A percentile compares a stretch with the other conserved stretches of the same genome.
Evolutionary conservation across 768 basidiomycete genomes (phyloP).

Genomic region (Lactarius akahatsu): DNA sequence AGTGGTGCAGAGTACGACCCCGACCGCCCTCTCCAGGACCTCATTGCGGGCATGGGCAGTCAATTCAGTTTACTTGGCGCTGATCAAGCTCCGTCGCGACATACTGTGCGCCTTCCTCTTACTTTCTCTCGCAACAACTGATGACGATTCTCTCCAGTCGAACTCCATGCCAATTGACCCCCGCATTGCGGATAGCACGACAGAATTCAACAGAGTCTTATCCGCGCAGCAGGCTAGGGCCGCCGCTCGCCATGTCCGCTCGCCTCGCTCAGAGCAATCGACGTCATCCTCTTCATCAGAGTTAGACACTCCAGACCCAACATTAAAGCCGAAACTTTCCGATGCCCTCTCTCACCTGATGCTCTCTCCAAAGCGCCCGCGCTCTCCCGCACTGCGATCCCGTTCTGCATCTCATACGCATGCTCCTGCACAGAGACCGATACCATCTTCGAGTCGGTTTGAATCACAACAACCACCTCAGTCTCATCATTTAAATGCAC

Average conservation of each 20-base stretch:
- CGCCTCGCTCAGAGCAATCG: conserved; percentile 46
- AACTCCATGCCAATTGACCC: conserved; percentile 49
- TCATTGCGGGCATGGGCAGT: conserved; percentile 61
- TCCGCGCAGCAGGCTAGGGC: conserved; percentile 51
- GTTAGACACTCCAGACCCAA: conserved; percentile 43
- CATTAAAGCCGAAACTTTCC: conserved; percentile 60
- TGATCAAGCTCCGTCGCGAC: conserved; percentile 52
- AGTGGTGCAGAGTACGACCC: conserved; percentile 87
- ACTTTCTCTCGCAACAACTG: conserved; percentile 8
- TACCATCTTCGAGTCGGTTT: not conserved
- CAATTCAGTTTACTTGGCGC: conserved; percentile 57
- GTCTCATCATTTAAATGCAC: not conserved
- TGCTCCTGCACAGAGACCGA: conserved; percentile 3
- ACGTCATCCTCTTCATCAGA: conserved; percentile 50
- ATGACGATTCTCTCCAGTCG: conserved; percentile 25
- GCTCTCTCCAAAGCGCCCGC: conserved; percentile 76
- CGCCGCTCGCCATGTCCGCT: conserved; percentile 43
- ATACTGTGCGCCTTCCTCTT: conserved; percentile 41
- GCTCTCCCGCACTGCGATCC: conserved; percentile 33
- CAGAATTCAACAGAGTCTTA: conserved; percentile 59
- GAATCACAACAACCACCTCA: conserved; percentile 5
- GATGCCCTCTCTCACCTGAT: conserved; percentile 69
- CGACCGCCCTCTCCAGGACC: conserved; percentile 71
- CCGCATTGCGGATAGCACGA: conserved; percentile 59
- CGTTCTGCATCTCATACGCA: conserved; percentile 14